phyloP scores from a whole-genome alignment of 257 asterid species.

The Solanum etuberosum region DNA sequence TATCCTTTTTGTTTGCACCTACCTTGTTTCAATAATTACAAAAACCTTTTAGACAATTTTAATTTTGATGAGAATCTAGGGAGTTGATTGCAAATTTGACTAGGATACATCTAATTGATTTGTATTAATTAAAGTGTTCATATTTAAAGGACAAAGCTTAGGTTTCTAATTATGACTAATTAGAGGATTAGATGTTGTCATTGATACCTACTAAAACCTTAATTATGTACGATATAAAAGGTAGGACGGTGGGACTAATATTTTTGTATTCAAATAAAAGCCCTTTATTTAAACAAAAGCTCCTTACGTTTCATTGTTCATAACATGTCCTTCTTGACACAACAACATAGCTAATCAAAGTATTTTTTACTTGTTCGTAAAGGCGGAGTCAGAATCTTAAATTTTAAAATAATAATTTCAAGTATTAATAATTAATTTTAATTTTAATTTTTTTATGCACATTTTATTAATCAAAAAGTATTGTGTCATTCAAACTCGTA shows the following conservation, averaged over 20 bases:
- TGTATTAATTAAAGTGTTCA: not conserved
- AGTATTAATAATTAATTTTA: too few species aligned
- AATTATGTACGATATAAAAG: not conserved
- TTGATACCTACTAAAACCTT: not conserved
- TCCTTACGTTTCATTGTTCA: not conserved
- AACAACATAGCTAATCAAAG: not conserved
- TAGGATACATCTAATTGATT: not conserved
- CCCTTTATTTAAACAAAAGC: not conserved
- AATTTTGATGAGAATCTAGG: not conserved
- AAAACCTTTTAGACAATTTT: not conserved
- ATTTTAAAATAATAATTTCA: too few species aligned
- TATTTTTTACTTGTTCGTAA: not conserved
- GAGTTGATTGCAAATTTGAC: not conserved
- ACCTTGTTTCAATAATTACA: not conserved
- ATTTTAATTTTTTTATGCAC: not conserved
- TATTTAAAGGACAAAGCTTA: not conserved
- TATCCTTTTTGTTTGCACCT: not conserved
- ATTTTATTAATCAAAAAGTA: too few species aligned
- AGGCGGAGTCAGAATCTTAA: too few species aligned
- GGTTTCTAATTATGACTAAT: not conserved
- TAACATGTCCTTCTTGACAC: conserved; percentile 8
- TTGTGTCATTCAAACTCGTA: too few species aligned
- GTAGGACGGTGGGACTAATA: not conserved
- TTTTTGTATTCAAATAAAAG: not conserved
- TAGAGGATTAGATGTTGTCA: not conserved